phyloP scores from a whole-genome alignment of 164 flowering plant species.

The Stephania japonica region DNA sequence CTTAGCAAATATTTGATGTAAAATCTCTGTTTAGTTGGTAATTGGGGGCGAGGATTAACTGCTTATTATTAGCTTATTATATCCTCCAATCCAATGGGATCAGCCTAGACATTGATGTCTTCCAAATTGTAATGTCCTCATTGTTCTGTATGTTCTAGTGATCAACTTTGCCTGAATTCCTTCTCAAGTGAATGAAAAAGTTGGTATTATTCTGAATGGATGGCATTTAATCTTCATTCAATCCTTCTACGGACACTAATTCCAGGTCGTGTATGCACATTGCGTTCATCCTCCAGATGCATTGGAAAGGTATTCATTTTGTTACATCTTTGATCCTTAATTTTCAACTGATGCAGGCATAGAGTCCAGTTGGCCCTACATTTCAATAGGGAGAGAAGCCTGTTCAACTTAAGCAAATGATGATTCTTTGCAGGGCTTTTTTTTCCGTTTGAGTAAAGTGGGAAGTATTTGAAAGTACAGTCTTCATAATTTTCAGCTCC shows the following conservation, averaged over 20 bases:
- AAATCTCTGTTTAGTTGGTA: slow-evolving; percentile 2
- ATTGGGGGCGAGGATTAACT: neutral
- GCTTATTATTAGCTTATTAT: neutral
- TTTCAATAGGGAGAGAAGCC: too few species aligned
- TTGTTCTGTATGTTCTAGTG: neutral
- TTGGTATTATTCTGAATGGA: neutral
- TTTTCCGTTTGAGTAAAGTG: too few species aligned
- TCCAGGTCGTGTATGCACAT: too few species aligned
- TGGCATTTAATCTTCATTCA: neutral
- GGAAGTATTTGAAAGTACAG: too few species aligned
- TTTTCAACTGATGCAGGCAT: too few species aligned
- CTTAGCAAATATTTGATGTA: neutral
- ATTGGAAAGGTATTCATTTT: too few species aligned
- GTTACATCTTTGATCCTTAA: too few species aligned
- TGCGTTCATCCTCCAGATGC: neutral
- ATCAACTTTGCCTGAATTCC: neutral
- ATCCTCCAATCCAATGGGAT: neutral
- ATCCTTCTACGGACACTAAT: too few species aligned
- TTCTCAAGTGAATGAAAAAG: neutral
- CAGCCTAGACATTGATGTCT: neutral
- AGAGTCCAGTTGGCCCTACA: too few species aligned
- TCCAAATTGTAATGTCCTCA: neutral
- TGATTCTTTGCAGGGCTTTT: too few species aligned
- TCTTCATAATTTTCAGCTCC: too few species aligned
- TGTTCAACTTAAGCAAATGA: too few species aligned